Conservation (phyloP, 495 filamentous ascomycete genomes). For the Penicillium simplicissimum region DNA sequence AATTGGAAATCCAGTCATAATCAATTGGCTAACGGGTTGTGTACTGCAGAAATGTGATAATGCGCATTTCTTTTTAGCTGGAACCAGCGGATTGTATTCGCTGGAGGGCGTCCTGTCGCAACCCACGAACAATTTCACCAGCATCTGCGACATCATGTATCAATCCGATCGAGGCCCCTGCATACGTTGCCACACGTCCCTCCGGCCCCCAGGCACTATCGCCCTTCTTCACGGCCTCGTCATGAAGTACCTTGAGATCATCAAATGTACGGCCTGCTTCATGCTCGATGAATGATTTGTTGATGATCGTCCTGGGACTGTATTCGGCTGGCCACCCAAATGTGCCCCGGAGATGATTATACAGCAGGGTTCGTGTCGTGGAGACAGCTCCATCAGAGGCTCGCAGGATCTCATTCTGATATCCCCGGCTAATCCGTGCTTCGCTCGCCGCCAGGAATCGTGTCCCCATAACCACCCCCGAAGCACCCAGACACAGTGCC, state of each 20-base stretch:
- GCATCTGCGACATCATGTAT: slow-evolving; percentile 47
- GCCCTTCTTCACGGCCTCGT: slow-evolving; percentile 52
- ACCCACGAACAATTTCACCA: slow-evolving; percentile 38
- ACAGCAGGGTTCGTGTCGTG: slow-evolving; percentile 68
- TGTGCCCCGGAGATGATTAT: slow-evolving; percentile 69
- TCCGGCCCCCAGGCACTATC: slow-evolving; percentile 63
- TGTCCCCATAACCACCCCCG: slow-evolving; percentile 69
- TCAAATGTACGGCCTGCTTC: slow-evolving; percentile 54
- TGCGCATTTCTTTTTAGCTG: background rate
- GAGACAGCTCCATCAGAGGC: slow-evolving; percentile 61
- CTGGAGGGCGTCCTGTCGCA: background rate
- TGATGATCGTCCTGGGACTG: slow-evolving; percentile 62
- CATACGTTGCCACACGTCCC: slow-evolving; percentile 72
- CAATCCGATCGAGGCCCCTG: slow-evolving; percentile 55
- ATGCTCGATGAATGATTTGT: slow-evolving; percentile 61
- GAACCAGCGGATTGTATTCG: background rate
- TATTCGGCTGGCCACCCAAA: slow-evolving; percentile 67
- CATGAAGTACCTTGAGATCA: slow-evolving; percentile 60
- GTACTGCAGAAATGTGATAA: background rate
- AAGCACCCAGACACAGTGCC: slow-evolving; percentile 65
- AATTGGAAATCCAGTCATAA: background rate
- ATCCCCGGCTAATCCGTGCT: slow-evolving; percentile 59
- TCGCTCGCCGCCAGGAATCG: slow-evolving; percentile 68
- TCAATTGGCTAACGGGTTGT: background rate
- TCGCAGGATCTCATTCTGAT: slow-evolving; percentile 59